Base-by-base conservation (phyloP, 129 eudicot genomes). In the Flaveria linearis region DNA sequence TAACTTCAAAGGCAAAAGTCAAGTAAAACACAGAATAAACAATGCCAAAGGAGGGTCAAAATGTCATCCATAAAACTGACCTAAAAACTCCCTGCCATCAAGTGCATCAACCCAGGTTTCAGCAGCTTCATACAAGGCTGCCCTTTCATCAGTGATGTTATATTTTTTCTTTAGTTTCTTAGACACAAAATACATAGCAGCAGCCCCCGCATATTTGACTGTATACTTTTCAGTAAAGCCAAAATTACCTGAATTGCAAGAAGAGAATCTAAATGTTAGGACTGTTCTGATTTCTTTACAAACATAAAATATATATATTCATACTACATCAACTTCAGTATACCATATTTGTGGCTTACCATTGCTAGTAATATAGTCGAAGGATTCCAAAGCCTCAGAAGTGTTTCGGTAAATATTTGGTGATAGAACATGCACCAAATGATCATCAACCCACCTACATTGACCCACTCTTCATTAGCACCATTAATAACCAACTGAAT, bases 361-460 rank as follows among this genome's bases (percentile, higher is more conserved):
- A 18, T 88, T 87, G 82, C 77, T 86, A 17, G 93, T 83, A 58
- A 88, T 83, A 74, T 88, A 88, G 64, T 86, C 84, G 26, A 88
- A 88, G 39, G 90, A 88, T 74, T 88, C 93, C 53, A 88, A 77
- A 81, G 93, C 93, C 81, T 88, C 93, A 17, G 86, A 78, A 20
- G 88, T 68, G 64, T 76, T 75, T 11, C 93, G 90, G 77, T 88
- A 88, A 51, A 88, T 88, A 79, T 88, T 88, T 51, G 93, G 93
- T 15, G 93, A 88, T 76, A 88, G 56, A 74, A 88, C 65, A 79
- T 88, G 93, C 68, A 88, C 93, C 83, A 88, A 78, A 76, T 88
- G 93, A 70, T 78, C 80, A 84, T 88, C 93, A 67, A 88, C 93
- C 93, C 93, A 88, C 84, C 93, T 86, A 75, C 67, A 80, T 50